Evolutionary conservation across 257 asterid genomes (phyloP).

Genomic region (Salvia miltiorrhiza): DNA sequence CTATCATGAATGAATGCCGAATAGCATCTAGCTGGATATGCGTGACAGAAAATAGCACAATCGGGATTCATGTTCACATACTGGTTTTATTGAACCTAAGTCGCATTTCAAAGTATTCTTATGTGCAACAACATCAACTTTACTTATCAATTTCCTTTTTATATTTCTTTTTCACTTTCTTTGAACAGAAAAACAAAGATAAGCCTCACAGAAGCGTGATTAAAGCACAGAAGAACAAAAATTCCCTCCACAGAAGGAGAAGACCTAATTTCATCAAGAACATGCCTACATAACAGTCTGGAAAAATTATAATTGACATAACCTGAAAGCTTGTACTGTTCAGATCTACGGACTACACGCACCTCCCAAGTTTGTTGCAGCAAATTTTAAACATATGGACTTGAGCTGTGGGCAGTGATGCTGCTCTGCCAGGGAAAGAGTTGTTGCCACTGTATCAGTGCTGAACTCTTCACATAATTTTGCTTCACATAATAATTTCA

Average conservation of each 20-base stretch:
- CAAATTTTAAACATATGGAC: conserved; percentile 86
- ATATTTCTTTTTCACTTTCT: background rate
- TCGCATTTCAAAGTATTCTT: background rate
- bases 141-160: background rate
- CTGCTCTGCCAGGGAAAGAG: conserved; percentile 90
- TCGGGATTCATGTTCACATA: background rate
- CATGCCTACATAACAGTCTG: conserved; percentile 36
- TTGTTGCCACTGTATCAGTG: conserved; percentile 81
- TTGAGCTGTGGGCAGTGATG: conserved; percentile 85
- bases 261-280: conserved; percentile 27
- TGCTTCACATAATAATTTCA: conserved; percentile 87
- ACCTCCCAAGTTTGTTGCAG: conserved; percentile 98
- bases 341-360: conserved; percentile 93
- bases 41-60: background rate
- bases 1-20: background rate
- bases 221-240: conserved; percentile 15
- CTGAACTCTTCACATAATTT: conserved; percentile 72
- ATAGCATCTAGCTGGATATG: background rate
- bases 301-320: conserved; percentile 42
- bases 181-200: background rate
- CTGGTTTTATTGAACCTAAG: background rate
- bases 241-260: conserved; percentile 12
- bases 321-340: conserved; percentile 90
- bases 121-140: conserved; percentile 5
- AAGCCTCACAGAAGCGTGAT: background rate